A percentile compares a stretch with the other conserved stretches of the same genome.
Conservation (phyloP, 352 stramenopile species). For the Globisporangium iwayamae region DNA sequence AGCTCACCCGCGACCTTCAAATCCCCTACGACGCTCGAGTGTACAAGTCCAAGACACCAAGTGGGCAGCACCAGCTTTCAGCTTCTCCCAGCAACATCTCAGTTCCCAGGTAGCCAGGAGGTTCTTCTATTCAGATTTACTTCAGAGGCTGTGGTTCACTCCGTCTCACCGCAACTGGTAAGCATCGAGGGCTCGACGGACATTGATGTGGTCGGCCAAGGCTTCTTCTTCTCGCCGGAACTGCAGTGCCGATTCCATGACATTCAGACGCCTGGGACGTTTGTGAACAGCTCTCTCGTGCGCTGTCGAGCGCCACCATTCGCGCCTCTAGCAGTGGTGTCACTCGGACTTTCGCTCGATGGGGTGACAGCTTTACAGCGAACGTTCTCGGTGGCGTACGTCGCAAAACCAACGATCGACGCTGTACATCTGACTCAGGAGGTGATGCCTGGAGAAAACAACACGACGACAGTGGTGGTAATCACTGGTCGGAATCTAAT, state of each 20-base stretch:
- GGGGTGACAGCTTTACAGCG: constrained; percentile 16
- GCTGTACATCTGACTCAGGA: neutral
- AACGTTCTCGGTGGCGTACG: constrained; percentile 25
- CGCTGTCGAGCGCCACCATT: constrained; percentile 33
- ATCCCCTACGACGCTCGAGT: constrained; percentile 27
- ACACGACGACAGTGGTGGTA: neutral
- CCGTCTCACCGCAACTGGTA: constrained; percentile 23
- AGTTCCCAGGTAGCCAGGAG: constrained; percentile 7
- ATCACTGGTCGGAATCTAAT: neutral
- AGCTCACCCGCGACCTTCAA: constrained; percentile 18
- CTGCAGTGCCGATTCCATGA: constrained; percentile 28
- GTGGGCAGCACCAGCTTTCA: constrained; percentile 19
- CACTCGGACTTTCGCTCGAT: constrained; percentile 29
- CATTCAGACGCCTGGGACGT: constrained; percentile 10
- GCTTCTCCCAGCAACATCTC: constrained; percentile 25
- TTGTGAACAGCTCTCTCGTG: constrained; percentile 37
- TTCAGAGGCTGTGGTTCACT: constrained; percentile 20
- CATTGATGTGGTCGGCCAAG: constrained; percentile 31
- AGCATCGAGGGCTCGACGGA: constrained; percentile 15
- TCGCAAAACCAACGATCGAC: constrained; percentile 9
- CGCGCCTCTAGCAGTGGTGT: constrained; percentile 17
- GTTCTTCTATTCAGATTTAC: constrained; percentile 31
- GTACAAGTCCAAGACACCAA: constrained; percentile 13
- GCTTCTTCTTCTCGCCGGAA: constrained; percentile 26
- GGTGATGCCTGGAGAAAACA: neutral